Evolutionary conservation across 495 filamentous ascomycete species (phyloP).

Genomic region (Parathielavia hyrcaniae): DNA sequence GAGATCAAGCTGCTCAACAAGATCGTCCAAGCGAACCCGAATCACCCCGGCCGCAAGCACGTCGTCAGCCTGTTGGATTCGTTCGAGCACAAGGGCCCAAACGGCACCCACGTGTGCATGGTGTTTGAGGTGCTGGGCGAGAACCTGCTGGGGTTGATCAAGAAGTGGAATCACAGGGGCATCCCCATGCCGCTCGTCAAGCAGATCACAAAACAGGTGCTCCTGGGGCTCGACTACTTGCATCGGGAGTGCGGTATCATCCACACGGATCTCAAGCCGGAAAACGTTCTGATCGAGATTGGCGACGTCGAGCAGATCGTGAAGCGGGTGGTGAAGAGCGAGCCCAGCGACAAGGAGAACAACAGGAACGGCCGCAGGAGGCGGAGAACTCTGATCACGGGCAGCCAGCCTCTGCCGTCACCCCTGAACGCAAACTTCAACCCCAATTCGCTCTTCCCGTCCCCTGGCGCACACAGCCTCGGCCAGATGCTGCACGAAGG

Average conservation of each 20-base stretch:
- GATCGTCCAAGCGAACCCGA: slow-evolving; percentile 89
- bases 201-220: slow-evolving; percentile 97
- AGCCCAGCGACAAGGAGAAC: slow-evolving; percentile 75
- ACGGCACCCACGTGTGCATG: slow-evolving; percentile 97
- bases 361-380: slow-evolving; percentile 89
- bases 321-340: slow-evolving; percentile 86
- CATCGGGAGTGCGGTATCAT: slow-evolving; percentile 99
- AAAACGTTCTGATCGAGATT: slow-evolving; percentile 98
- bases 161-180: slow-evolving; percentile 94
- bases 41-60: slow-evolving; percentile 87
- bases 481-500: slow-evolving; percentile 78
- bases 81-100: slow-evolving; percentile 95
- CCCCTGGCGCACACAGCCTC: slow-evolving; percentile 71
- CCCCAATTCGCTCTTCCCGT: slow-evolving; percentile 61
- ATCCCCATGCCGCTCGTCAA: slow-evolving; percentile 95
- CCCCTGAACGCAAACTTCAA: slow-evolving; percentile 89
- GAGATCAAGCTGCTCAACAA: slow-evolving; percentile 97
- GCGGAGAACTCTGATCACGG: slow-evolving; percentile 89
- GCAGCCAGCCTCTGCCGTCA: slow-evolving; percentile 92
- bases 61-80: slow-evolving; percentile 94
- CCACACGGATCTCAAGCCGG: slow-evolving; percentile 95
- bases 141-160: slow-evolving; percentile 92
- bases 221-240: slow-evolving; percentile 90
- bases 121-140: slow-evolving; percentile 97
- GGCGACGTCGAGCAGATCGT: slow-evolving; percentile 97